These are phyloP conservation scores for Exsudoporus frostii DNA, from an alignment of 768 basidiomycete species.

Conservation along the genomic window DNA sequence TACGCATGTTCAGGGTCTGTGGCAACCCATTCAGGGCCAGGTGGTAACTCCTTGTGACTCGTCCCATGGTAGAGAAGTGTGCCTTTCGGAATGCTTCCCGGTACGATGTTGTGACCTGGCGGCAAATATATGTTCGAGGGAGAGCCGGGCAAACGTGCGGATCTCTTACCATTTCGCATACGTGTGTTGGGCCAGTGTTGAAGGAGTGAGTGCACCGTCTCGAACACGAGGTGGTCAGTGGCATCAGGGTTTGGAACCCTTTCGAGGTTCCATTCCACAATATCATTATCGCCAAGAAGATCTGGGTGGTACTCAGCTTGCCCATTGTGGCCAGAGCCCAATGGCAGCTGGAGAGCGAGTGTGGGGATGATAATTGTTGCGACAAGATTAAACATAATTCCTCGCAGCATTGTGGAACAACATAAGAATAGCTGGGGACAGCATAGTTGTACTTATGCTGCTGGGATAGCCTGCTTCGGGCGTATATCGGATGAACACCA, in stretches of 20 bases:
- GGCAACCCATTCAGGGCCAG: slow-evolving; percentile 32
- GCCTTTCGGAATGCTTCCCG: slow-evolving; percentile 33
- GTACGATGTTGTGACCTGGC: slow-evolving; percentile 26
- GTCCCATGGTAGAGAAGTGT: slow-evolving; percentile 38
- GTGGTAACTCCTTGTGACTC: slow-evolving; percentile 20
- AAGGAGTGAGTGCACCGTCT: slow-evolving; percentile 28
- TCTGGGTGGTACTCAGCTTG: neutral
- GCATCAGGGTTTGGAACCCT: slow-evolving; percentile 22
- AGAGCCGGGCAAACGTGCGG: slow-evolving; percentile 7
- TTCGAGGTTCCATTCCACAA: slow-evolving; percentile 23
- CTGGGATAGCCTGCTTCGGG: no score
- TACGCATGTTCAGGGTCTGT: slow-evolving; percentile 38
- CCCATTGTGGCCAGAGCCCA: neutral
- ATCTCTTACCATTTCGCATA: slow-evolving; percentile 40
- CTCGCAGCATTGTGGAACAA: neutral
- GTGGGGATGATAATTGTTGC: neutral
- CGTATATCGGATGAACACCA: no score
- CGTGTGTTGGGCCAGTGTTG: slow-evolving; percentile 48
- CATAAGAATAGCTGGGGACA: neutral
- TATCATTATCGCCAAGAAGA: neutral
- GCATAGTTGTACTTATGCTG: no score
- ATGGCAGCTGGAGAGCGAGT: slow-evolving; percentile 7
- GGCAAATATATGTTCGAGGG: slow-evolving; percentile 9
- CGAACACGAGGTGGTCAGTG: slow-evolving; percentile 26
- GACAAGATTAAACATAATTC: neutral